These are phyloP conservation scores for Psilocybe tampanensis DNA, from an alignment of 768 basidiomycete species.

Conservation along the genomic window DNA sequence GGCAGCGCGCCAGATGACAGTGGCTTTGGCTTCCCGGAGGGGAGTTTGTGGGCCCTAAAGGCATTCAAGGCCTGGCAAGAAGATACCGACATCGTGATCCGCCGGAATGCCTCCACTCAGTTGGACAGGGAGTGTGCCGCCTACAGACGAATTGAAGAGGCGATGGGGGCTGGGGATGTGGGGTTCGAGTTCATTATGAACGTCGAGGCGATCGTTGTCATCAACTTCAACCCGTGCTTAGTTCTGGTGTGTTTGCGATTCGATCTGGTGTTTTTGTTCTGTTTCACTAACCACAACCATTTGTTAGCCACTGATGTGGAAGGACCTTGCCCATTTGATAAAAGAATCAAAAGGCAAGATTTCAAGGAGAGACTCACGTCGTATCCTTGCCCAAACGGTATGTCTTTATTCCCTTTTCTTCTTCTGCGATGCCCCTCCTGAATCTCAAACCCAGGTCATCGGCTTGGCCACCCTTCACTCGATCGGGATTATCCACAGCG, in stretches of 20 bases:
- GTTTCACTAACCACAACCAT: not conserved
- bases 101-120: not conserved
- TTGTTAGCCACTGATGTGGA: not conserved
- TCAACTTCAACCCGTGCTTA: not conserved
- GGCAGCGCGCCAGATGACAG: too few relatives aligned
- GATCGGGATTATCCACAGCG: not conserved
- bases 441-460: not conserved
- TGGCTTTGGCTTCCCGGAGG: not conserved
- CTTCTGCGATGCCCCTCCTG: not conserved
- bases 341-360: not conserved
- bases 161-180: not conserved
- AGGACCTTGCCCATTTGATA: not conserved
- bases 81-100: not conserved
- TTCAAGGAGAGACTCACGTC: not conserved
- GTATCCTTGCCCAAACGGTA: not conserved
- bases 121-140: not conserved
- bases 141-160: not conserved
- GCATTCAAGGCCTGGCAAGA: not conserved
- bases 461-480: not conserved
- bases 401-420: not conserved
- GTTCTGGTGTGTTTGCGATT: not conserved
- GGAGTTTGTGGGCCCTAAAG: not conserved
- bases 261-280: not conserved
- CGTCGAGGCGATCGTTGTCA: not conserved
- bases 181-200: not conserved